A percentile compares a stretch with the other conserved stretches of the same genome.
These are phyloP conservation scores for Sphaerulina musiva DNA, from an alignment of 2,329 filamentous ascomycete species.

Conservation along the genomic window DNA sequence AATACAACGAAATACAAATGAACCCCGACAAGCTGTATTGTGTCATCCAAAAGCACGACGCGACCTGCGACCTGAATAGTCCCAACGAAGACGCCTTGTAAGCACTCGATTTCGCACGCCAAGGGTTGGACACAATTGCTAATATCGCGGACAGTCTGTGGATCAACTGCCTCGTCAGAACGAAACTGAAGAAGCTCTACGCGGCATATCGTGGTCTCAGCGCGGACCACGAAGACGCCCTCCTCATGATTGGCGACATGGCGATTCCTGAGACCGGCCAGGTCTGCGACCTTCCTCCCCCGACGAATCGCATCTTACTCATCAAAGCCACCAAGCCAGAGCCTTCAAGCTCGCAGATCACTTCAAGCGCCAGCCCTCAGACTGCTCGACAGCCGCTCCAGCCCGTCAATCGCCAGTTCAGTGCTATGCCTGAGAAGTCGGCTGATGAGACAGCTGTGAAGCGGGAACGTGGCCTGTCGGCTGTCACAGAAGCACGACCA, in stretches of 20 bases:
- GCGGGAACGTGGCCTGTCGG: not conserved
- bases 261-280: not conserved
- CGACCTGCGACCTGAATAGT: not conserved
- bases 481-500: not conserved
- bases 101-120: not conserved
- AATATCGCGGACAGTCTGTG: not conserved
- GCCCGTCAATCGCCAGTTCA: conserved; percentile 15
- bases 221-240: not conserved
- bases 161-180: not conserved
- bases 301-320: not conserved
- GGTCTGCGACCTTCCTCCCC: conserved; percentile 1
- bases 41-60: not conserved
- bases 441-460: conserved; percentile 1
- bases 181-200: not conserved
- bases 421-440: not conserved
- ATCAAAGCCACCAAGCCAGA: not conserved
- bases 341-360: not conserved
- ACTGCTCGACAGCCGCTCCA: conserved; percentile 15
- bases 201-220: not conserved
- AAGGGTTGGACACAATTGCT: not conserved
- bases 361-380: conserved; percentile 1
- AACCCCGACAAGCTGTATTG: not conserved
- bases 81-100: not conserved
- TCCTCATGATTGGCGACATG: not conserved
- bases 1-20: not conserved